Evolutionary conservation across 1,284 basidiomycete species (phyloP).

Genomic region (Moesziomyces globuligerus): DNA sequence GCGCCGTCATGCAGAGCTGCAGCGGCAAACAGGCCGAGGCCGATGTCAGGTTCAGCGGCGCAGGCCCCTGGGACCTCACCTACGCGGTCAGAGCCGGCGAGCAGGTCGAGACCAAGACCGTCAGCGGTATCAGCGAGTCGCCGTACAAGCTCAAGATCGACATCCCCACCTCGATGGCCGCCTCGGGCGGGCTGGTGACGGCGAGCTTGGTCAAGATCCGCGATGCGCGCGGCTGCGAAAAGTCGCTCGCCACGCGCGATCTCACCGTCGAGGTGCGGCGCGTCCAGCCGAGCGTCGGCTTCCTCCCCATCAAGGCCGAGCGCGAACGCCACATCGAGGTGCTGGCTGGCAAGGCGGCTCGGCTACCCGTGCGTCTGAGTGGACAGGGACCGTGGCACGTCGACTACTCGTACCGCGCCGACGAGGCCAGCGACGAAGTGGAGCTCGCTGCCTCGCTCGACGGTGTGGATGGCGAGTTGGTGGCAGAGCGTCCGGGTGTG

Average conservation of each 20-base stretch:
- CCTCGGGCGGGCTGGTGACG: conserved; percentile 80
- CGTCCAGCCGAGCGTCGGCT: conserved; percentile 85
- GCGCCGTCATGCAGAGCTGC: conserved; percentile 62
- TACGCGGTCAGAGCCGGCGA: conserved; percentile 55
- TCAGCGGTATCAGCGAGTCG: conserved; percentile 59
- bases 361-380: conserved; percentile 64
- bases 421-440: conserved; percentile 55
- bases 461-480: conserved; percentile 78
- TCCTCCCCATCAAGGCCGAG: conserved; percentile 72
- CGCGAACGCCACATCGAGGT: conserved; percentile 72
- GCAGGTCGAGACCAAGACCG: conserved; percentile 33
- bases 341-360: conserved; percentile 78
- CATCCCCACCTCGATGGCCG: conserved; percentile 71
- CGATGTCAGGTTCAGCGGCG: conserved; percentile 58
- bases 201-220: conserved; percentile 84
- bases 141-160: conserved; percentile 63
- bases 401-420: conserved; percentile 76
- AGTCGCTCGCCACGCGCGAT: conserved; percentile 79
- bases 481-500: conserved; percentile 76
- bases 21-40: conserved; percentile 58
- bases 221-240: conserved; percentile 87
- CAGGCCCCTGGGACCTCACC: conserved; percentile 62
- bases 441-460: conserved; percentile 71
- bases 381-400: conserved; percentile 72
- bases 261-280: conserved; percentile 88